Evolutionary conservation across 2,329 filamentous ascomycete species (phyloP).

Genomic region (Pseudopithomyces chartarum): DNA sequence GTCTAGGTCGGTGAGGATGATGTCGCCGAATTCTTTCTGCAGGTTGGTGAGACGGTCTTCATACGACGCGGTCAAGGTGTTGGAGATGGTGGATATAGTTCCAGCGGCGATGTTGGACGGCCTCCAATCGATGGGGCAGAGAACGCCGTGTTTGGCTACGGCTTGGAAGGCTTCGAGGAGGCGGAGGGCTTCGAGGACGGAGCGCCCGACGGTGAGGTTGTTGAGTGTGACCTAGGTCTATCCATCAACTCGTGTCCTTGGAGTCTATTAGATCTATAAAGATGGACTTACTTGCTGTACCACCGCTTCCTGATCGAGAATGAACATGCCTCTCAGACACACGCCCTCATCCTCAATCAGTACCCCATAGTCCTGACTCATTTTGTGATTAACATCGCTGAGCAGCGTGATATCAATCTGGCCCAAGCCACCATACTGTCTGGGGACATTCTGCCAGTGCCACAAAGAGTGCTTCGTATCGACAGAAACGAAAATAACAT

Average conservation of each 20-base stretch:
- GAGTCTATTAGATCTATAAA: neutral
- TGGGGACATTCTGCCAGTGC: slow-evolving; percentile 38
- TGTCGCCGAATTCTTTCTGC: slow-evolving; percentile 32
- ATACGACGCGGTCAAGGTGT: slow-evolving; percentile 32
- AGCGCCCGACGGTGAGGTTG: slow-evolving; percentile 35
- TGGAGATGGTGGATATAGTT: slow-evolving; percentile 29
- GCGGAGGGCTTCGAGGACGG: slow-evolving; percentile 35
- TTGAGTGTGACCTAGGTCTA: slow-evolving; percentile 29
- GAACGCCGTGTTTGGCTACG: slow-evolving; percentile 35
- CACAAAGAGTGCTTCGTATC: slow-evolving; percentile 37
- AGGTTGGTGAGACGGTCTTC: slow-evolving; percentile 30
- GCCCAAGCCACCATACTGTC: slow-evolving; percentile 35
- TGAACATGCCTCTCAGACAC: slow-evolving; percentile 36
- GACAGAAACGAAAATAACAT: slow-evolving; percentile 34
- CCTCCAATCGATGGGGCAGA: slow-evolving; percentile 39
- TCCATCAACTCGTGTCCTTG: neutral
- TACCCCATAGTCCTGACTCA: slow-evolving; percentile 35
- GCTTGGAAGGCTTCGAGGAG: slow-evolving; percentile 38
- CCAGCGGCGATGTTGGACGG: slow-evolving; percentile 20
- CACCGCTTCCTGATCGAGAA: slow-evolving; percentile 29
- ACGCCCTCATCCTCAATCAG: slow-evolving; percentile 36
- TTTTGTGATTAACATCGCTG: slow-evolving; percentile 34
- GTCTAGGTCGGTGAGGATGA: slow-evolving; percentile 25
- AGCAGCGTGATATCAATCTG: slow-evolving; percentile 33
- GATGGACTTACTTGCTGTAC: slow-evolving; percentile 31